Evolutionary conservation across 768 basidiomycete genomes (phyloP), one percentile per base, ranked within the genome.

Genomic region (Favolaschia claudopus): DNA sequence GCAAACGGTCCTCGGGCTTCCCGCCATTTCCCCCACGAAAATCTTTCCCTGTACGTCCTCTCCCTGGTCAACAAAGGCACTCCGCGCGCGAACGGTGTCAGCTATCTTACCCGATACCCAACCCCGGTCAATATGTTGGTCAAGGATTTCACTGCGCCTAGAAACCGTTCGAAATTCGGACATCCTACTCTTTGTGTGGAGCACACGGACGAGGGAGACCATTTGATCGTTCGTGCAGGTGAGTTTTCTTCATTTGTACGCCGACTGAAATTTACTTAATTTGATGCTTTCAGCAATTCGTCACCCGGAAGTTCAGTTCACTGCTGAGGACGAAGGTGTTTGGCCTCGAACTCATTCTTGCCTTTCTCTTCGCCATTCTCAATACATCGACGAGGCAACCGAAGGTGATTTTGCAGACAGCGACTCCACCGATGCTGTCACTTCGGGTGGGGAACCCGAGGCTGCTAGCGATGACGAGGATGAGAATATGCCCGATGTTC

Each of bases 31-130:
- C 45, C 45, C 19, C 45, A 47, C 45, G 45, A 47, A 32, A 47
- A 28, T 7, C 45, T 47, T 9, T 20, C 45, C n/a, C 45, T 47
- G 14, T 32, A 47, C 20, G 20, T 47, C 28, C 45, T 47, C 17
- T 20, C 45, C 29, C 45, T 47, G 10, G 19, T 47, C 45, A 47
- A 47, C 31, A 47, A 47, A 47, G 45, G 45, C 29, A 47, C 31
- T 19, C 29, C 45, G 3, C 45, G 45, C 17, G 20, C 15, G n/a
- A 47, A 47, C 31, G 45, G 45, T 8, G 45, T 47, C 45, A 47
- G 45, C 31, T 47, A 47, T 33, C 45, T 47, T 3, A 32, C 45
- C 3, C 45, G 20, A 20, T 20, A 47, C 34, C 45, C 45, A 6
- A 19, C 34, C 45, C 7, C 5, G 19, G 29, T 47, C 45, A 33